phyloP scores from a whole-genome alignment of 257 asterid genomes.

The Gardenia jasminoides region DNA sequence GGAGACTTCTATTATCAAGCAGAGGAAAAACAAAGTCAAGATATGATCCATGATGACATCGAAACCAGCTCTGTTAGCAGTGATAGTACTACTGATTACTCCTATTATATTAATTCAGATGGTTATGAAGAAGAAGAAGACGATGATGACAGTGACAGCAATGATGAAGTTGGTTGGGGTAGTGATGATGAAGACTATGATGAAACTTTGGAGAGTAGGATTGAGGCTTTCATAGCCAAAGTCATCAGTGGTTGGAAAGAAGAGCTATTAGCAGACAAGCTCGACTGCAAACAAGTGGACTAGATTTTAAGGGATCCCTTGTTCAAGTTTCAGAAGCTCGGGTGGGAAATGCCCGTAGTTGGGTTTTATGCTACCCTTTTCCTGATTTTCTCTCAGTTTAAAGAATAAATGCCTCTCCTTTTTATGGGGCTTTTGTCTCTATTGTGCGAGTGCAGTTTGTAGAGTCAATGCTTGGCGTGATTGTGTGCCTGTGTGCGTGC shows the following conservation, averaged over 20 bases:
- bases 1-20: neutral
- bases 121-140: conserved; percentile 9
- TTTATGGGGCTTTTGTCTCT: neutral
- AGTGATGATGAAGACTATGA: conserved; percentile 9
- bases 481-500: too few relatives aligned
- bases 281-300: conserved; percentile 6
- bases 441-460: neutral
- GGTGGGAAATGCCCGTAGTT: neutral
- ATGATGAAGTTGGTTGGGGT: conserved; percentile 16
- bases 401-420: neutral
- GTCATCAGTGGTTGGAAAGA: conserved; percentile 30
- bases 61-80: neutral
- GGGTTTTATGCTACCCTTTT: neutral
- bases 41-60: neutral
- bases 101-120: neutral
- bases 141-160: conserved; percentile 4
- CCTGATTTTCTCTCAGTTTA: neutral
- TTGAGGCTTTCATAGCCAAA: conserved; percentile 38
- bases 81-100: neutral
- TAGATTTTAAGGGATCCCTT: neutral
- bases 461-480: neutral
- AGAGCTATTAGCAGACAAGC: conserved; percentile 30
- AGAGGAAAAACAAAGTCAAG: neutral
- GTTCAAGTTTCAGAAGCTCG: neutral
- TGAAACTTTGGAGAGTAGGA: conserved; percentile 26